Percentiles rank a stretch among this genome's conserved stretches.
These are phyloP conservation scores for Fusarium pseudograminearum DNA, from an alignment of 2,329 filamentous ascomycete species.

Conservation along the genomic window DNA sequence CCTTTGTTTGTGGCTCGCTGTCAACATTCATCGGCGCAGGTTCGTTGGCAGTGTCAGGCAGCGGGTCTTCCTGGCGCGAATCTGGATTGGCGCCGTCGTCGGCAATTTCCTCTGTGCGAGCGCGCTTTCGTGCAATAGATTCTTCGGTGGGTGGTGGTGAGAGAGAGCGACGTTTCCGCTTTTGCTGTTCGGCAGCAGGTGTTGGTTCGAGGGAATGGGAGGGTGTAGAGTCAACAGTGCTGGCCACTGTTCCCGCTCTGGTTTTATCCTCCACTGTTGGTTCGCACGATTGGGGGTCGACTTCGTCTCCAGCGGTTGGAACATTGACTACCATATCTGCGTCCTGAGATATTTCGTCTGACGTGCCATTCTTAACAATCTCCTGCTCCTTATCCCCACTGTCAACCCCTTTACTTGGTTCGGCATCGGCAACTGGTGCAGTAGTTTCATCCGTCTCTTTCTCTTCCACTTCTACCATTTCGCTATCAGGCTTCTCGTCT, in stretches of 20 bases:
- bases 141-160: conserved; percentile 69
- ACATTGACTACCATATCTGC: conserved; percentile 7
- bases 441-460: neutral
- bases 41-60: conserved; percentile 15
- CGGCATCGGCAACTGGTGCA: conserved; percentile 3
- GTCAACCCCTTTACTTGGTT: conserved; percentile 7
- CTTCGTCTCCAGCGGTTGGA: conserved; percentile 16
- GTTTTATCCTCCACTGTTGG: conserved; percentile 23
- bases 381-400: conserved; percentile 17
- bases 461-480: neutral
- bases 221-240: conserved; percentile 23
- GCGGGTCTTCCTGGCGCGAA: conserved; percentile 29
- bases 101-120: conserved; percentile 56
- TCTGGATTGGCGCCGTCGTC: conserved; percentile 17
- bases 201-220: conserved; percentile 25
- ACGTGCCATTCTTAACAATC: conserved; percentile 17
- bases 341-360: conserved; percentile 11
- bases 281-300: conserved; percentile 20
- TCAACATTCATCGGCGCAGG: conserved; percentile 31
- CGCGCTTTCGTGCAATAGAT: conserved; percentile 67
- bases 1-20: conserved; percentile 16
- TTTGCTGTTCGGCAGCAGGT: conserved; percentile 58
- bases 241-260: conserved; percentile 18
- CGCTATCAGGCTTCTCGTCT: conserved; percentile 11
- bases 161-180: conserved; percentile 74